Conservation (phyloP, 495 filamentous ascomycete species). For the Penicillium desertorum region DNA sequence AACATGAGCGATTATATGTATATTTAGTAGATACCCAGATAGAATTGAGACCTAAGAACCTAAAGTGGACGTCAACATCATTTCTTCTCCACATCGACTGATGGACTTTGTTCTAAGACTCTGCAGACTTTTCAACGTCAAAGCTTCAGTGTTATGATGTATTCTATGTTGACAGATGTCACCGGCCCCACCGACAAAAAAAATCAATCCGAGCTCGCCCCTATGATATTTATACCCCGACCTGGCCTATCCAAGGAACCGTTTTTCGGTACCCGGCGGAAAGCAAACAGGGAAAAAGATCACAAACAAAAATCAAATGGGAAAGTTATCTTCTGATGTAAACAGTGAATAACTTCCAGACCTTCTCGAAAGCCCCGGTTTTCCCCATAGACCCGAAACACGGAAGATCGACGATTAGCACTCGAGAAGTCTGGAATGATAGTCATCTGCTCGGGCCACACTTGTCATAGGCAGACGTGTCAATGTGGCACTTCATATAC, state of each 20-base stretch:
- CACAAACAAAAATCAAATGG: not conserved
- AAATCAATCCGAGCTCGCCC: not conserved
- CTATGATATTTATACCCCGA: not conserved
- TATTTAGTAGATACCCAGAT: conserved; percentile 17
- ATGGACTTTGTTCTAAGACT: conserved; percentile 9
- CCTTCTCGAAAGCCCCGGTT: conserved; percentile 5
- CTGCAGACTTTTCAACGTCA: not conserved
- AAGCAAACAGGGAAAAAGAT: not conserved
- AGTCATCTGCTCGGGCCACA: not conserved
- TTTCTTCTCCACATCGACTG: conserved; percentile 12
- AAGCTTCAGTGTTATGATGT: not conserved
- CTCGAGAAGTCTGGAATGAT: not conserved
- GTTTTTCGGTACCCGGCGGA: conserved; percentile 4
- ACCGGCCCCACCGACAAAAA: not conserved
- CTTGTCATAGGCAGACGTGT: not conserved
- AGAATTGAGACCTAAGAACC: conserved; percentile 5
- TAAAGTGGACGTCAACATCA: conserved; percentile 12
- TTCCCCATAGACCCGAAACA: conserved; percentile 23
- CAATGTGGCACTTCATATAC: conserved; percentile 1
- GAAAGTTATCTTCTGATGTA: not conserved
- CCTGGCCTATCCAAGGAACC: not conserved
- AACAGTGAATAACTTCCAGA: not conserved
- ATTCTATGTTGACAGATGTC: conserved; percentile 12
- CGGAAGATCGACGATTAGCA: conserved; percentile 25
- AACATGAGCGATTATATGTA: conserved; percentile 16